Evolutionary conservation across 192 early-diverging fungal genomes (phyloP).

Genomic region (Entomortierella beljakovae): DNA sequence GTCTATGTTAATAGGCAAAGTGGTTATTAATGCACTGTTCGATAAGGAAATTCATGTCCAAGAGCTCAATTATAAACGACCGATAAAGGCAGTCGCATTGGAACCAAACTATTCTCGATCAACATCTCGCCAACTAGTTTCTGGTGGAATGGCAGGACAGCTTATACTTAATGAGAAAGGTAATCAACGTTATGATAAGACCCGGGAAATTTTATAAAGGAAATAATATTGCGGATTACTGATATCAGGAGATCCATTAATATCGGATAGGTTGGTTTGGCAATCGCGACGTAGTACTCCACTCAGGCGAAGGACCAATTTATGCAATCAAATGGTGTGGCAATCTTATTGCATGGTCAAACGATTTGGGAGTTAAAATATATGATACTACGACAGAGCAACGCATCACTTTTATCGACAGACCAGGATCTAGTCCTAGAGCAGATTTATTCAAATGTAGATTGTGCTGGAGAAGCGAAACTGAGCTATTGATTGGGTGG

Average conservation of each 20-base stretch:
- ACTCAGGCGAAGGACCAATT: conserved; percentile 92
- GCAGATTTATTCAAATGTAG: conserved; percentile 88
- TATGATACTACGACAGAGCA: conserved; percentile 79
- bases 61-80: conserved; percentile 88
- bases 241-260: neutral
- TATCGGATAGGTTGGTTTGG: conserved; percentile 83
- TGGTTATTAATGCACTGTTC: conserved; percentile 89
- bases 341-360: conserved; percentile 93
- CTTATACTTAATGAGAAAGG: conserved; percentile 90
- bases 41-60: conserved; percentile 72
- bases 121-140: conserved; percentile 82
- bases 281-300: conserved; percentile 80
- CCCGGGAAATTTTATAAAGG: too few species aligned
- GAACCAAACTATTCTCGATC: conserved; percentile 89
- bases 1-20: conserved; percentile 67
- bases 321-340: conserved; percentile 88
- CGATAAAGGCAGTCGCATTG: conserved; percentile 89
- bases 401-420: conserved; percentile 87
- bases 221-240: too few species aligned
- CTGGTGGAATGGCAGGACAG: conserved; percentile 91
- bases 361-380: conserved; percentile 88
- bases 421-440: conserved; percentile 80
- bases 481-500: conserved; percentile 92
- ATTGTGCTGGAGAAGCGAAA: conserved; percentile 86
- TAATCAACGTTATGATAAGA: too few species aligned